phyloP scores from a whole-genome alignment of 163 green algal genomes.

The Trebouxia gelatinosa region DNA sequence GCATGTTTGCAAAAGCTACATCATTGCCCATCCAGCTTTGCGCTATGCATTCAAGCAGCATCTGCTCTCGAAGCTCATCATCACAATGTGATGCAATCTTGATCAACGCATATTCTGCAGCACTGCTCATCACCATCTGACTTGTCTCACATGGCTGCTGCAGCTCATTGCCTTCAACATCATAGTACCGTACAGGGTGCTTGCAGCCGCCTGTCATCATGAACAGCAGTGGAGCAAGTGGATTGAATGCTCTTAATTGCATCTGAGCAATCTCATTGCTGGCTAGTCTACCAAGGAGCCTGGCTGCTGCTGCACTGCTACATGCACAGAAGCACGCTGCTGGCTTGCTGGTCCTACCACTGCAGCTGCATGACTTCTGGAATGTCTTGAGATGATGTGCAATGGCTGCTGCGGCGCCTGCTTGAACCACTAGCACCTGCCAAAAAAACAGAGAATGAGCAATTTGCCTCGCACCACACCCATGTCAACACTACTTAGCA shows the following conservation, averaged over 20 bases:
- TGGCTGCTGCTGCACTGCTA: conserved; percentile 15
- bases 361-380: not conserved
- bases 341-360: not conserved
- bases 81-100: conserved; percentile 24
- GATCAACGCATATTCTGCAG: conserved; percentile 9
- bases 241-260: not conserved
- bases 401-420: not conserved
- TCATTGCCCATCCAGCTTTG: conserved; percentile 13
- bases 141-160: conserved; percentile 2
- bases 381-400: not conserved
- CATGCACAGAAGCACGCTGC: conserved; percentile 5
- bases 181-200: conserved; percentile 6
- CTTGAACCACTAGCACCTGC: conserved; percentile 13
- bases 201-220: conserved; percentile 12
- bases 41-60: not conserved
- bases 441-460: too few relatives aligned
- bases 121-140: not conserved
- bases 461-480: too few relatives aligned
- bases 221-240: not conserved
- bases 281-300: not conserved
- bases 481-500: too few relatives aligned
- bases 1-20: not conserved
- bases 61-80: conserved; percentile 7
- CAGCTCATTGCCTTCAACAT: conserved; percentile 3
- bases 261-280: conserved; percentile 10